phyloP scores from a whole-genome alignment of 2,329 filamentous ascomycete genomes.

The Aspergillus pseudotamarii region DNA sequence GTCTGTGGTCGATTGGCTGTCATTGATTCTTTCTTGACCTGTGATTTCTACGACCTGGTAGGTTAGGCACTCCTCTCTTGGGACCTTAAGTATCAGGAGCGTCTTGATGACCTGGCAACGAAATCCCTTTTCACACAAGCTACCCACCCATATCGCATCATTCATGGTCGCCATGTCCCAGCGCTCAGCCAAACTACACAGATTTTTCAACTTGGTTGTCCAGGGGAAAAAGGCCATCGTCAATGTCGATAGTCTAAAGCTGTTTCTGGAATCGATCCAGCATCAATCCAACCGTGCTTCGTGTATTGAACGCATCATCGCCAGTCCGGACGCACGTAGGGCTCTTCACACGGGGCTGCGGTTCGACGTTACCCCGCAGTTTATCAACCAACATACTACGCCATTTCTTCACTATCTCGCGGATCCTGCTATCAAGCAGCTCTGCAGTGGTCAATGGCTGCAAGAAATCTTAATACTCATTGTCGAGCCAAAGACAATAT shows the following conservation, averaged over 20 bases:
- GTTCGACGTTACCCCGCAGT: slow-evolving; percentile 46
- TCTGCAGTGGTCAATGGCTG: slow-evolving; percentile 56
- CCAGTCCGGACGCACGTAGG: slow-evolving; percentile 35
- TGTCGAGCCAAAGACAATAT: slow-evolving; percentile 57
- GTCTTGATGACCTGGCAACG: neutral
- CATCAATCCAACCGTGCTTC: slow-evolving; percentile 40
- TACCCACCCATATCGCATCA: too few species aligned
- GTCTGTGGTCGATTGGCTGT: too few species aligned
- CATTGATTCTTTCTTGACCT: too few species aligned
- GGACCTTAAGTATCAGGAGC: too few species aligned
- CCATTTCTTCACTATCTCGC: slow-evolving; percentile 45
- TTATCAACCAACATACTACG: slow-evolving; percentile 47
- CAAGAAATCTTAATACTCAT: slow-evolving; percentile 51
- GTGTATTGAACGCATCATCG: slow-evolving; percentile 46
- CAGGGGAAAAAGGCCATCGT: slow-evolving; percentile 43
- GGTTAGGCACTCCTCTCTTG: too few species aligned
- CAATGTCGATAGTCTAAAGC: slow-evolving; percentile 42
- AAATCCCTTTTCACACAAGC: too few species aligned
- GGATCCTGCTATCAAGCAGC: slow-evolving; percentile 49
- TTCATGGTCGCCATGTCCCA: slow-evolving; percentile 7
- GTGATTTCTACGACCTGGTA: too few species aligned
- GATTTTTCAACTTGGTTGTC: slow-evolving; percentile 45
- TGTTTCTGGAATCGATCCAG: slow-evolving; percentile 55
- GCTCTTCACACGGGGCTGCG: slow-evolving; percentile 48
- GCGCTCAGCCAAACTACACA: slow-evolving; percentile 34